Percentiles rank a stretch among this genome's conserved stretches.
Conservation (phyloP, 495 filamentous ascomycete species). For the Chaetomium tenue region DNA sequence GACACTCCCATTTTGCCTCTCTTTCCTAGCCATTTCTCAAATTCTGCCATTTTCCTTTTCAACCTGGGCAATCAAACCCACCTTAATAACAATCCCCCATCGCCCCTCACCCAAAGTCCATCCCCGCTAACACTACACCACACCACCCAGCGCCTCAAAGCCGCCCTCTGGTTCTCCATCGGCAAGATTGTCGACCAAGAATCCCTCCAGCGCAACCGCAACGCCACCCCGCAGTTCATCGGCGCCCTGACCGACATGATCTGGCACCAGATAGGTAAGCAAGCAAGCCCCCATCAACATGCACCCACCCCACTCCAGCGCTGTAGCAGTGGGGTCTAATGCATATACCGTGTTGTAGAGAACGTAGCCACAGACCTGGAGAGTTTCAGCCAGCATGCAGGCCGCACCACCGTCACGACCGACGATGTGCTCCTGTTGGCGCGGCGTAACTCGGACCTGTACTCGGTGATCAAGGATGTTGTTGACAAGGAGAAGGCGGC, state of each 20-base stretch:
- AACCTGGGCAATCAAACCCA: too few species aligned
- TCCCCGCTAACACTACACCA: not conserved
- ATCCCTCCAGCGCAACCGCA: constrained; percentile 68
- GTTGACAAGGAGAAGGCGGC: constrained; percentile 58
- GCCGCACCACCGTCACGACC: constrained; percentile 72
- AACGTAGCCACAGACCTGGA: constrained; percentile 74
- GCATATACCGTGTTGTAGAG: constrained; percentile 51
- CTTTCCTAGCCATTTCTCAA: too few species aligned
- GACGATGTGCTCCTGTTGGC: constrained; percentile 86
- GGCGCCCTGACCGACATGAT: constrained; percentile 87
- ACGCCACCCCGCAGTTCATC: constrained; percentile 94
- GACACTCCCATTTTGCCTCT: not conserved
- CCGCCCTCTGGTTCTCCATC: constrained; percentile 86
- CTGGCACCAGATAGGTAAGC: constrained; percentile 90
- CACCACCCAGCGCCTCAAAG: constrained; percentile 73
- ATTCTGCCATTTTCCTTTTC: too few species aligned
- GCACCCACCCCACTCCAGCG: not conserved
- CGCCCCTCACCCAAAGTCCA: not conserved
- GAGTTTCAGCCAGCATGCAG: constrained; percentile 84
- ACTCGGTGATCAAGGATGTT: constrained; percentile 65
- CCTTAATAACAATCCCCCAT: too few species aligned
- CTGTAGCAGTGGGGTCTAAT: not conserved
- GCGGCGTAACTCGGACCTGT: constrained; percentile 79
- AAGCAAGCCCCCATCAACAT: constrained; percentile 27
- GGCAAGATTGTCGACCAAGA: constrained; percentile 90